Percentiles rank a stretch among this genome's conserved stretches.
These are phyloP conservation scores for Zygoascus ofunaensis DNA, from an alignment of 805 yeast genomes.

Conservation along the genomic window DNA sequence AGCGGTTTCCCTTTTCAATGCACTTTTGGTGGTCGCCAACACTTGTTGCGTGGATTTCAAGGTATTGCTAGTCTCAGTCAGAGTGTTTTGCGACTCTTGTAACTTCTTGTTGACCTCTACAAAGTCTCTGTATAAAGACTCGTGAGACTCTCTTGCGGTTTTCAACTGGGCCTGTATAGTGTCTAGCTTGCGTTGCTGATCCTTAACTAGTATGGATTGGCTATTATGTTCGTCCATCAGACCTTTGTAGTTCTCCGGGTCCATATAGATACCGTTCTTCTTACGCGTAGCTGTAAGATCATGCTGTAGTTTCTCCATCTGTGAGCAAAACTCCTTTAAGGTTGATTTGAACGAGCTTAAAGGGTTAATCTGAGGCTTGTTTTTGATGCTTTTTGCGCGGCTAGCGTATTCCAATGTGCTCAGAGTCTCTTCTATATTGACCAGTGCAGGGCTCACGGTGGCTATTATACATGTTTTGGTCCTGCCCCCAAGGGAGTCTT, in stretches of 20 bases:
- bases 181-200: conserved; percentile 40
- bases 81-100: conserved; percentile 9
- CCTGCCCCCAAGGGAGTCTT: conserved; percentile 80
- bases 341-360: conserved; percentile 41
- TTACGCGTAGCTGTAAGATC: conserved; percentile 56
- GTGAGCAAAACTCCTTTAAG: conserved; percentile 43
- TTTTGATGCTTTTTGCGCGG: conserved; percentile 72
- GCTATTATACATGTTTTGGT: conserved; percentile 84
- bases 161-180: conserved; percentile 41
- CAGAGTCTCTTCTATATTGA: conserved; percentile 70
- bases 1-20: conserved; percentile 17
- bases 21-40: conserved; percentile 8
- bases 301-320: conserved; percentile 46
- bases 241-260: conserved; percentile 40
- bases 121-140: conserved; percentile 13
- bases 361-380: conserved; percentile 50
- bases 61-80: conserved; percentile 8
- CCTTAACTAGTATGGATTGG: conserved; percentile 40
- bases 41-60: conserved; percentile 7
- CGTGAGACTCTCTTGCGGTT: conserved; percentile 28
- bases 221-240: conserved; percentile 41
- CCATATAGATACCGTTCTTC: conserved; percentile 59
- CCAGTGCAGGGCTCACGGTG: conserved; percentile 73
- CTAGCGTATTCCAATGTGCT: conserved; percentile 84
- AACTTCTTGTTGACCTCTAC: conserved; percentile 9